These are phyloP conservation scores for Calonectria naviculata DNA, from an alignment of 2,329 filamentous ascomycete genomes.

Conservation along the genomic window DNA sequence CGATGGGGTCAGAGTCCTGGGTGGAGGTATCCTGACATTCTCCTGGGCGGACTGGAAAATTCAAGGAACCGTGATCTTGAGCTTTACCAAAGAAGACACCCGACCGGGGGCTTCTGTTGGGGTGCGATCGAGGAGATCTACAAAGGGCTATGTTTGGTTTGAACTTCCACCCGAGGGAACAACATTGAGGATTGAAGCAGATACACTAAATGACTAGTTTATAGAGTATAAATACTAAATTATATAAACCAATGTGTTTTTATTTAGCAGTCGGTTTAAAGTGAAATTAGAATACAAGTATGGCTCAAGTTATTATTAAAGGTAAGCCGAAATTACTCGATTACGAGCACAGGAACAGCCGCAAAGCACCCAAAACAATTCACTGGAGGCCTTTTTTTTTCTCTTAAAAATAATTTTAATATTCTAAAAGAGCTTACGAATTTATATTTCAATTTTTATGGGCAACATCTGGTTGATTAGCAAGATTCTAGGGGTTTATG, in stretches of 20 bases:
- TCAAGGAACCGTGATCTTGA: not conserved
- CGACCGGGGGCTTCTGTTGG: not conserved
- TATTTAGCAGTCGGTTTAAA: too few species aligned
- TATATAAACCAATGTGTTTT: not conserved
- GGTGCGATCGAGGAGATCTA: not conserved
- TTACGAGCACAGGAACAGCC: too few species aligned
- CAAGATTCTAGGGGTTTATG: not conserved
- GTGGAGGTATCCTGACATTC: constrained; percentile 28
- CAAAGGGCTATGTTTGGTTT: not conserved
- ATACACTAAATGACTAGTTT: not conserved
- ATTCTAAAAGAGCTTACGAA: too few species aligned
- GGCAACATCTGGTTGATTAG: not conserved
- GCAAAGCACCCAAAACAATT: too few species aligned
- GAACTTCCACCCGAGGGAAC: not conserved
- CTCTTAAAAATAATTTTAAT: too few species aligned
- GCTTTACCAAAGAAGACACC: not conserved
- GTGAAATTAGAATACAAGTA: not conserved
- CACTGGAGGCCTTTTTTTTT: too few species aligned
- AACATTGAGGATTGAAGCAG: not conserved
- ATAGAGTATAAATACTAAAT: not conserved
- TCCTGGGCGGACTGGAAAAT: constrained; percentile 21
- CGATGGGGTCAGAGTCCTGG: not conserved
- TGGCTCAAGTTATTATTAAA: too few species aligned
- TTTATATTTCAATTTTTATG: too few species aligned
- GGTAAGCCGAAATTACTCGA: too few species aligned